Evolutionary conservation across 371 early-diverging fungal genomes (phyloP), one percentile per base, ranked within the genome.

Genomic region (Circinella minor): DNA sequence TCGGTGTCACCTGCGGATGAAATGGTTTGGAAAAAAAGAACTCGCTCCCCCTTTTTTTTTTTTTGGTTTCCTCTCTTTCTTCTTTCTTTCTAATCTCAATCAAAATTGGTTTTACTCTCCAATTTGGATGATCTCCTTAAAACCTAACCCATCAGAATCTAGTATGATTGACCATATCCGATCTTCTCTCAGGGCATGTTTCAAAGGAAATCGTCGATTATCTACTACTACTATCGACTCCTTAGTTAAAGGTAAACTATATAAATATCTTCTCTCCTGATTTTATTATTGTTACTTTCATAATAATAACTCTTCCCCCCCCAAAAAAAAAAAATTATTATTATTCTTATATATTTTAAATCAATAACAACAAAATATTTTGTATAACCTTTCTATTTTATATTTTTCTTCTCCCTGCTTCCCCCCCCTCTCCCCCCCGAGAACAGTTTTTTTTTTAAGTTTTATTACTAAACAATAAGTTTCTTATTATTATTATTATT

Each of bases 161-260:
- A 57, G 57, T 6, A 57, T 57, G 27, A 57, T 57, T 60, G 36
- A 34, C 54, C 62, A 62, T 54, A 68, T 68, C 60, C 47, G 57
- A 57, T 57, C 57, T 34, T 43, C 38, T 39, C 71, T 71, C 54
- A 66, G 62, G 71, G 54, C 46, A 34, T 66, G 66, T 66, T 71
- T 71, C 54, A 71, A 65, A 71, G 62, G 63, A 20, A 65, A 18
- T 4, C 39, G 46, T 36, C 43, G 61, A 48, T 36, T 68, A 48
- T 54, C 68, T 18, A 54, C 68, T 49, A 36, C 62, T n/a, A 68
- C 62, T 27, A 51, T 68, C 51, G 62, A 46, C 60, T 61, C 68
- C 51, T 49, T 68, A 38, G 62, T 46, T 15, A 43, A 61, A 36
- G 68, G 68, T 68, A 62, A 68, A 8, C 15, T 54, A 15, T 18